phyloP scores from a whole-genome alignment of 441 rosid genomes.

The Geranium incanum region DNA sequence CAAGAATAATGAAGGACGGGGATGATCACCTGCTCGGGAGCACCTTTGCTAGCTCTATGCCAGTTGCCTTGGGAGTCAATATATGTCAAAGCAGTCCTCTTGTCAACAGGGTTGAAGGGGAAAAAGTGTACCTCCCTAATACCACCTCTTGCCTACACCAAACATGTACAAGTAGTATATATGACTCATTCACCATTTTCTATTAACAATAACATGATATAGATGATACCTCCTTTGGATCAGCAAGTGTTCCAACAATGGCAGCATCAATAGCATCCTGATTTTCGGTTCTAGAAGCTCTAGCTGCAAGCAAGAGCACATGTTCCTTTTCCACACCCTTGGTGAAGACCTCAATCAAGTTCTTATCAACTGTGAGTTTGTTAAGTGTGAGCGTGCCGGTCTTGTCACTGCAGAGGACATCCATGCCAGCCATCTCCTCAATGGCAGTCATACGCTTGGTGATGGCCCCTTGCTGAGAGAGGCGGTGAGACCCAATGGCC shows the following conservation, averaged over 20 bases:
- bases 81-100: slow-evolving; percentile 86
- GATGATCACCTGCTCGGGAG: slow-evolving; percentile 76
- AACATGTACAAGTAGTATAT: background rate
- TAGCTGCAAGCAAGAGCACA: slow-evolving; percentile 55
- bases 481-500: slow-evolving; percentile 92
- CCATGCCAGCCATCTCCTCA: slow-evolving; percentile 49
- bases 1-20: background rate
- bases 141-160: slow-evolving; percentile 72
- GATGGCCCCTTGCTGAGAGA: slow-evolving; percentile 85
- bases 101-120: slow-evolving; percentile 89
- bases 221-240: slow-evolving; percentile 52
- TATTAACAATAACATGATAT: no score
- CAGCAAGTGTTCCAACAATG: slow-evolving; percentile 69
- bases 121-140: slow-evolving; percentile 84
- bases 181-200: no score
- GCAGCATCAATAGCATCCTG: slow-evolving; percentile 76
- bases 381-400: slow-evolving; percentile 86
- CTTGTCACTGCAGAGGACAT: slow-evolving; percentile 73
- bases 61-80: slow-evolving; percentile 61
- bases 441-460: slow-evolving; percentile 96
- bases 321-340: slow-evolving; percentile 58
- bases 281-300: slow-evolving; percentile 65
- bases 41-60: slow-evolving; percentile 95
- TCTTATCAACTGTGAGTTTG: slow-evolving; percentile 76
- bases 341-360: slow-evolving; percentile 63